phyloP scores from a whole-genome alignment of 805 yeast species.

The Candida boleticola region DNA sequence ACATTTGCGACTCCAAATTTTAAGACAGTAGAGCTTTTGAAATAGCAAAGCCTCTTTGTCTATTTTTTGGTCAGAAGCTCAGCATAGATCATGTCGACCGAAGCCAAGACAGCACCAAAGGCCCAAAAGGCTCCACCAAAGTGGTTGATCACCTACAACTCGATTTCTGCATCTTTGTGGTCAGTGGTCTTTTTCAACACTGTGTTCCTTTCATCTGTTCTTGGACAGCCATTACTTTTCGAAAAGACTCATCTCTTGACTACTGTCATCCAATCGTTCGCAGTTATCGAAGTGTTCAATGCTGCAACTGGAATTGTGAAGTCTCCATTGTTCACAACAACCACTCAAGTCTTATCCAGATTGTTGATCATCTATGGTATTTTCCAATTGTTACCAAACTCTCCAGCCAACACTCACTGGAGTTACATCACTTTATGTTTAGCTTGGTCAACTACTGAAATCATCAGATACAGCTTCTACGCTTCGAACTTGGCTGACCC shows the following conservation, averaged over 20 bases:
- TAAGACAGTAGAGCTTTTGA: too few relatives aligned
- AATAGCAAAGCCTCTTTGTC: too few relatives aligned
- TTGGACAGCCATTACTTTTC: conserved; percentile 69
- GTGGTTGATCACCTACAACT: conserved; percentile 42
- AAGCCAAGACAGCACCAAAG: background rate
- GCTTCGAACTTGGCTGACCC: conserved; percentile 58
- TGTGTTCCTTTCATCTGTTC: conserved; percentile 26
- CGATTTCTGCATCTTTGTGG: conserved; percentile 43
- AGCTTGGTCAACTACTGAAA: conserved; percentile 96
- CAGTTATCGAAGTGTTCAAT: conserved; percentile 78
- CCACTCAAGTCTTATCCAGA: conserved; percentile 85
- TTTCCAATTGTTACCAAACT: conserved; percentile 67
- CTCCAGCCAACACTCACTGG: conserved; percentile 60
- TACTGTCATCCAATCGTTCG: conserved; percentile 71
- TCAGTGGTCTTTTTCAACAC: conserved; percentile 39
- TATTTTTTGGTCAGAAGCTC: too few relatives aligned
- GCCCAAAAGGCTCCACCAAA: background rate
- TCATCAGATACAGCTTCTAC: conserved; percentile 85
- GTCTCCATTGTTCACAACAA: conserved; percentile 81
- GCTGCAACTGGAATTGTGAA: conserved; percentile 76
- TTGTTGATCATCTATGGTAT: conserved; percentile 80
- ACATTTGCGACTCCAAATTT: too few relatives aligned
- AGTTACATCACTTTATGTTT: conserved; percentile 64
- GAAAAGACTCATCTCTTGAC: conserved; percentile 56
- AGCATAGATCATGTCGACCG: background rate